A percentile compares a stretch with the other conserved stretches of the same genome.
Conservation (phyloP, 176 grass and related monocot species). For the Cenchrus purpureus region DNA sequence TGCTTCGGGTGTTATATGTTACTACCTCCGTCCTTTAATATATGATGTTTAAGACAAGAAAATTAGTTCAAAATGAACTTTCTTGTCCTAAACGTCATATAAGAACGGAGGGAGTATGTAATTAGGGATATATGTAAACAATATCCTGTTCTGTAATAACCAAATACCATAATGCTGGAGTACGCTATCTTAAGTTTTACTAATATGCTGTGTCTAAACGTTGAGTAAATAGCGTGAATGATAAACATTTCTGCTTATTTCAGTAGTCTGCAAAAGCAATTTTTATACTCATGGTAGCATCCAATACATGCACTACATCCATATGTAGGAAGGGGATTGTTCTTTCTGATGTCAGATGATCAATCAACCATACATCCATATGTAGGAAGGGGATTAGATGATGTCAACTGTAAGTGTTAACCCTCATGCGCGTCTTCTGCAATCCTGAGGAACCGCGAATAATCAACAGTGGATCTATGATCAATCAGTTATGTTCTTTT, state of each 20-base stretch:
- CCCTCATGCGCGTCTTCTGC: too few species aligned
- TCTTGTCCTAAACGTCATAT: too few species aligned
- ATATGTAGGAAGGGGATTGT: background rate
- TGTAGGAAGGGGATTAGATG: background rate
- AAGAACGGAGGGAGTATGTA: background rate
- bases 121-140: conserved; percentile 20
- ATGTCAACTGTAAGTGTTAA: background rate
- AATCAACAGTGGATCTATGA: too few species aligned
- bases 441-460: too few species aligned
- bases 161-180: background rate
- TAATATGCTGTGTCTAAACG: background rate
- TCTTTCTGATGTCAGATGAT: too few species aligned
- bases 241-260: background rate
- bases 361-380: too few species aligned
- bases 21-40: too few species aligned
- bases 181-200: too few species aligned
- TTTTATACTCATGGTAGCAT: background rate
- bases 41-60: too few species aligned
- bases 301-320: background rate
- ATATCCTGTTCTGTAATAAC: background rate
- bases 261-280: background rate
- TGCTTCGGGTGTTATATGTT: background rate
- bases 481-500: background rate
- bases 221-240: conserved; percentile 11
- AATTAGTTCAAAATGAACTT: too few species aligned